A percentile compares a stretch with the other conserved stretches of the same genome.
Evolutionary conservation across 208 protist genomes (phyloP).

Genomic region (Trypanosoma brucei): DNA sequence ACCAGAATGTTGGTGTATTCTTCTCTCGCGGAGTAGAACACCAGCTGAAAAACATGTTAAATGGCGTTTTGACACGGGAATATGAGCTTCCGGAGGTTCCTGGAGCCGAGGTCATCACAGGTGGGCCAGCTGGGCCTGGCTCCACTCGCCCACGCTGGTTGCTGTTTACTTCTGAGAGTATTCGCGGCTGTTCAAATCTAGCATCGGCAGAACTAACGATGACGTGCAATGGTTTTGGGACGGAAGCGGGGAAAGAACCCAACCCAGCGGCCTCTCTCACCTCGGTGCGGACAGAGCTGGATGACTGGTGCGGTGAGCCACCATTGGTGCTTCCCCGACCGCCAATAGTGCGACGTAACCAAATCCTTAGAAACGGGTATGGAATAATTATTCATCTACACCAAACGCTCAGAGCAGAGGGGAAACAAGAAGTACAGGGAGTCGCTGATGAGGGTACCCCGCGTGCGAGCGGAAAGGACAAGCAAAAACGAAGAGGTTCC

Average conservation of each 20-base stretch:
- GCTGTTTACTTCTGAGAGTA: slow-evolving; percentile 8
- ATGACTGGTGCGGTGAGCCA: background rate
- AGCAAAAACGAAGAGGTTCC: background rate
- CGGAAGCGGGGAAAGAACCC: background rate
- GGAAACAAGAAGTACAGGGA: background rate
- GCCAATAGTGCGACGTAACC: slow-evolving; percentile 4
- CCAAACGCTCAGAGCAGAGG: background rate
- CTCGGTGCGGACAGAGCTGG: background rate
- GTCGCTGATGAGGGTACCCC: background rate
- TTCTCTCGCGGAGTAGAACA: slow-evolving; percentile 40
- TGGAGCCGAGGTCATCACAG: slow-evolving; percentile 10
- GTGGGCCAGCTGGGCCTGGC: background rate
- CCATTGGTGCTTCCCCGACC: slow-evolving; percentile 3
- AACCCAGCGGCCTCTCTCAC: background rate
- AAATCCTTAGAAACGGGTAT: slow-evolving; percentile 18
- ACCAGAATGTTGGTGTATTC: slow-evolving; percentile 63
- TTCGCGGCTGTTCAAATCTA: background rate
- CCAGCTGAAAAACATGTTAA: slow-evolving; percentile 32
- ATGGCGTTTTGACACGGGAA: background rate
- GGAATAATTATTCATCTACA: slow-evolving; percentile 20
- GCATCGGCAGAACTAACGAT: background rate
- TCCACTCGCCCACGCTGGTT: background rate
- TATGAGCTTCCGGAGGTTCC: slow-evolving; percentile 9
- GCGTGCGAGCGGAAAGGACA: background rate
- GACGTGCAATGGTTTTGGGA: background rate